phyloP scores from a whole-genome alignment of 257 asterid genomes.

The Anisodus acutangulus region DNA sequence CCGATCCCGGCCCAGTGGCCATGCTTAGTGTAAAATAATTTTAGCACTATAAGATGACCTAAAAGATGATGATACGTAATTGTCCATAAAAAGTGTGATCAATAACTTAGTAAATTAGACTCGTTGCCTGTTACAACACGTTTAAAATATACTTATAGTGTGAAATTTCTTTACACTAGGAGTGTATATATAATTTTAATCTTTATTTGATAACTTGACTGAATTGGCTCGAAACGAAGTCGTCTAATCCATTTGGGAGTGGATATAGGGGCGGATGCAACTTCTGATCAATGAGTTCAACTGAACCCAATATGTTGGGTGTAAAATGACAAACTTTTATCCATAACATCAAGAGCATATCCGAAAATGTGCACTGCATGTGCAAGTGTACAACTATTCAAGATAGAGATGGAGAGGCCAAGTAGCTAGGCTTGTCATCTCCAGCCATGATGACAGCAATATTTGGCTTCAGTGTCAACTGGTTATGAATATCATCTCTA shows the following conservation, averaged over 20 bases:
- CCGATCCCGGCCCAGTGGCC: no score
- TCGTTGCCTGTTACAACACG: neutral
- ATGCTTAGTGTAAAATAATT: neutral
- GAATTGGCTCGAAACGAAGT: neutral
- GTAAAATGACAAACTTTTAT: neutral
- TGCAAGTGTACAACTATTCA: neutral
- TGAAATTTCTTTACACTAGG: neutral
- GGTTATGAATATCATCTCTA: neutral
- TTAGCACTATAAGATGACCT: neutral
- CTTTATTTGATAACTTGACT: neutral
- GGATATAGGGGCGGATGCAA: neutral
- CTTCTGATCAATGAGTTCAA: neutral
- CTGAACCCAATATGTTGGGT: no score
- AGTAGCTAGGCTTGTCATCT: slow-evolving; percentile 2
- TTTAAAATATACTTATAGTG: neutral
- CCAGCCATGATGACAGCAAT: slow-evolving; percentile 13
- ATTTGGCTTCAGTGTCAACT: neutral
- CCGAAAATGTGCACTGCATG: neutral
- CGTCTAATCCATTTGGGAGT: neutral
- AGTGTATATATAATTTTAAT: neutral
- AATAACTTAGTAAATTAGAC: neutral
- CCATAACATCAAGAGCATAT: neutral
- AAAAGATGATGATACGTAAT: neutral
- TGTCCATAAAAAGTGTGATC: neutral
- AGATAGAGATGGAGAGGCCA: slow-evolving; percentile 19